Percentiles rank a stretch among this genome's conserved stretches.
These are phyloP conservation scores for Fimicolochytrium jonesii DNA, from an alignment of 192 early-diverging fungal species.

Conservation along the genomic window DNA sequence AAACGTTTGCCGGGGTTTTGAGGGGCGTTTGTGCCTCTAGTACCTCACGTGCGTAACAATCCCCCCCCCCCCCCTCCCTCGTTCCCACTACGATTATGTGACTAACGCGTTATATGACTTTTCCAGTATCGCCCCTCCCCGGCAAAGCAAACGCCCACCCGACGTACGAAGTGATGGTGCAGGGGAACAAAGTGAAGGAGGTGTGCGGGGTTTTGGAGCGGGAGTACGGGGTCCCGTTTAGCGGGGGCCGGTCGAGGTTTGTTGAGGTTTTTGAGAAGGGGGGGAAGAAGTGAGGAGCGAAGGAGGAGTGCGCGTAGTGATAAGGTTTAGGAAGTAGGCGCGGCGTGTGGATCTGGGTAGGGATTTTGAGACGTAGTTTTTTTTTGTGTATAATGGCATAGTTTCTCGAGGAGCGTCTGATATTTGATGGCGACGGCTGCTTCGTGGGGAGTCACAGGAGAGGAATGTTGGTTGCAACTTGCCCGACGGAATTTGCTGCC, in stretches of 20 bases:
- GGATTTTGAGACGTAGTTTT: too few relatives aligned
- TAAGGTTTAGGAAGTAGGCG: too few relatives aligned
- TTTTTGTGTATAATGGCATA: too few relatives aligned
- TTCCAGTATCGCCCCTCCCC: conserved; percentile 49
- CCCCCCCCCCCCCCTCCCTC: too few relatives aligned
- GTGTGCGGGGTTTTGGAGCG: conserved; percentile 46
- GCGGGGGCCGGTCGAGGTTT: conserved; percentile 12
- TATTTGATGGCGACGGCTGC: too few relatives aligned
- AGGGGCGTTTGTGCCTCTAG: conserved; percentile 62
- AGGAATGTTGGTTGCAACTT: too few relatives aligned
- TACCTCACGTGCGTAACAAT: conserved; percentile 51
- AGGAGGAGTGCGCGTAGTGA: too few relatives aligned
- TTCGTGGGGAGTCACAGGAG: too few relatives aligned
- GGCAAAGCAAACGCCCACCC: conserved; percentile 51
- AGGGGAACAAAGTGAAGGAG: conserved; percentile 68
- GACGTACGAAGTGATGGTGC: conserved; percentile 65
- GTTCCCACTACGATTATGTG: background rate
- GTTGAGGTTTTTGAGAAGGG: conserved; percentile 31
- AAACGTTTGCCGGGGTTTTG: conserved; percentile 54
- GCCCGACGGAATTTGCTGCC: too few relatives aligned
- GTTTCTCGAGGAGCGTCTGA: too few relatives aligned
- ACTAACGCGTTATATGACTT: background rate
- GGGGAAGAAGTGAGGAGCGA: conserved; percentile 1
- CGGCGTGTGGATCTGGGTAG: too few relatives aligned
- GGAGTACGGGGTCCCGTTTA: conserved; percentile 34